These are phyloP conservation scores for Suillus lakei DNA, from an alignment of 768 basidiomycete species.

Conservation along the genomic window DNA sequence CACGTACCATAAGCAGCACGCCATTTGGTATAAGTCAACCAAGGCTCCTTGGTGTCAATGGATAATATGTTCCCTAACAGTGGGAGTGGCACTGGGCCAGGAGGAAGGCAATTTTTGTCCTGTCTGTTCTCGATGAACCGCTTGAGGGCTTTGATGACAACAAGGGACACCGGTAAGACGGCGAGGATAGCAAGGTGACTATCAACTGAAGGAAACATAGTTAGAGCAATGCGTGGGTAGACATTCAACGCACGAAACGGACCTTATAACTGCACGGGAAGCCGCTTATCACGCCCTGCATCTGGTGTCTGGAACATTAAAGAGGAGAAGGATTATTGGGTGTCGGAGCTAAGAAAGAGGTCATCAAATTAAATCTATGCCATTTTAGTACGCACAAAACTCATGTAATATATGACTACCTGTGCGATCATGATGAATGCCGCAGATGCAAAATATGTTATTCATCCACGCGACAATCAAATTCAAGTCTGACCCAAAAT, in stretches of 20 bases:
- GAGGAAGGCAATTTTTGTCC: constrained; percentile 36
- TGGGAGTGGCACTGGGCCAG: constrained; percentile 51
- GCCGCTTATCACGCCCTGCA: not conserved
- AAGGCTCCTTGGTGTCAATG: constrained; percentile 37
- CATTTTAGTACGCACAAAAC: no score
- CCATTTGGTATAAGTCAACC: constrained; percentile 43
- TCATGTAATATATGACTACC: no score
- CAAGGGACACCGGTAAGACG: not conserved
- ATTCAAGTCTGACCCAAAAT: no score
- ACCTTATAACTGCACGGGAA: not conserved
- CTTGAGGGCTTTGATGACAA: not conserved
- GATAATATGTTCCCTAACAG: constrained; percentile 52
- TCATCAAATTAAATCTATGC: no score
- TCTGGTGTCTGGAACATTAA: not conserved
- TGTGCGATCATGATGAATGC: no score
- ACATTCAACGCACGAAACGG: not conserved
- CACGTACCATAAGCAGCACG: constrained; percentile 28
- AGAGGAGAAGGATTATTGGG: no score
- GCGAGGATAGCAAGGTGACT: not conserved
- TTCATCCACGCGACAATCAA: no score
- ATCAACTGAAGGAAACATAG: not conserved
- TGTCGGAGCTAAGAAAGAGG: no score
- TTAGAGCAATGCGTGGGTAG: not conserved
- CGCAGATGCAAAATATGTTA: no score
- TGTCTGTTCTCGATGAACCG: not conserved